Conservation (phyloP, 345 rosid species). For the Capsella bursapastoris region DNA sequence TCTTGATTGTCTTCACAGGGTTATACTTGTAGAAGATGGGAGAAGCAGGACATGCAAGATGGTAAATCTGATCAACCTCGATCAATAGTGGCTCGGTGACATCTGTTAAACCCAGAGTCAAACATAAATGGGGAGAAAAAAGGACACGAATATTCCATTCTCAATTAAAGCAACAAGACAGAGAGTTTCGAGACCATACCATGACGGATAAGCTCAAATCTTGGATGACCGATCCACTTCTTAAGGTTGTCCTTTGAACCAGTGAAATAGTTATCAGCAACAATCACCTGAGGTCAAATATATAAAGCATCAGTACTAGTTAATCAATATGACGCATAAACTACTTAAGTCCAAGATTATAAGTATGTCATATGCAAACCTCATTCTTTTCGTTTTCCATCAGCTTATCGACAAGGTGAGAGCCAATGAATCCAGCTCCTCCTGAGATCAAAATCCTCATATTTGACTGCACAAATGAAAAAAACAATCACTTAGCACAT, state of each 20-base stretch:
- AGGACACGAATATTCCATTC: not conserved
- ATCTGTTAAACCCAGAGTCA: conserved; percentile 52
- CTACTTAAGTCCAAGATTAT: not conserved
- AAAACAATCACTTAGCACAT: conserved; percentile 15
- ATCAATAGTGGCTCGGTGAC: conserved; percentile 83
- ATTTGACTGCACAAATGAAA: conserved; percentile 62
- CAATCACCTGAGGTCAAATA: conserved; percentile 61
- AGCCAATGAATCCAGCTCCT: conserved; percentile 97
- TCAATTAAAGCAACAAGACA: not conserved
- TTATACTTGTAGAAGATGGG: conserved; percentile 94
- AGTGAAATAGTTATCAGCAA: conserved; percentile 91
- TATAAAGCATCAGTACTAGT: not conserved
- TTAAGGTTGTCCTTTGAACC: conserved; percentile 89
- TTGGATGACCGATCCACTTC: conserved; percentile 94
- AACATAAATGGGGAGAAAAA: not conserved
- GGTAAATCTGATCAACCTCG: conserved; percentile 96
- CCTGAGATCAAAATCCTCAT: conserved; percentile 97
- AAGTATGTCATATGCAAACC: conserved; percentile 48
- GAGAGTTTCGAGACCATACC: conserved; percentile 54
- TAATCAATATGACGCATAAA: not conserved
- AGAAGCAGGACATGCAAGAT: conserved; percentile 99
- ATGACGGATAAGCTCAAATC: conserved; percentile 96
- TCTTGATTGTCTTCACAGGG: conserved; percentile 99
- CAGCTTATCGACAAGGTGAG: conserved; percentile 87
- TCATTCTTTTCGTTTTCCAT: conserved; percentile 97